These are phyloP conservation scores for Drosera spatulata DNA, from an alignment of 179 eudicot genomes.

Conservation along the genomic window DNA sequence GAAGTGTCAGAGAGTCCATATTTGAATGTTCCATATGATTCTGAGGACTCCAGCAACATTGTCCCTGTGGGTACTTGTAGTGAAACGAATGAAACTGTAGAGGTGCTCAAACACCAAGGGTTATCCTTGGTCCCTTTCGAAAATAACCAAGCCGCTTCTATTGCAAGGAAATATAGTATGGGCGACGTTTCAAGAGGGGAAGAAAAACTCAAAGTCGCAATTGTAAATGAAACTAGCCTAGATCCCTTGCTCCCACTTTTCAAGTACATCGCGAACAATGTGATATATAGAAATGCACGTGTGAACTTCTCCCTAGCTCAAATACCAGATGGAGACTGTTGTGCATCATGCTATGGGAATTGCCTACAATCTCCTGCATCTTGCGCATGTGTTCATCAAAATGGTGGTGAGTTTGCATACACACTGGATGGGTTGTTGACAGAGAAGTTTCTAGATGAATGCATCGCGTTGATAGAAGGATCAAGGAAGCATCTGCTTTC, in stretches of 20 bases:
- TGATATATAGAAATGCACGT: slow-evolving; percentile 35
- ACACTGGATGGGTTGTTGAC: slow-evolving; percentile 30
- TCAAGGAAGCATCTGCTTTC: slow-evolving; percentile 19
- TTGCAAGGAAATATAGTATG: slow-evolving; percentile 9
- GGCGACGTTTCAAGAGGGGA: slow-evolving; percentile 42
- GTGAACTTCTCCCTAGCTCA: slow-evolving; percentile 43
- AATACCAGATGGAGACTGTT: slow-evolving; percentile 33
- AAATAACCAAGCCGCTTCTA: slow-evolving; percentile 6
- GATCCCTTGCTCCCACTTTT: slow-evolving; percentile 29
- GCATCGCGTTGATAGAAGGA: slow-evolving; percentile 15
- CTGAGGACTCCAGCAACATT: not conserved
- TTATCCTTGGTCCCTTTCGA: slow-evolving; percentile 1
- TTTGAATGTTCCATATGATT: not conserved
- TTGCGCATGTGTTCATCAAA: slow-evolving; percentile 32
- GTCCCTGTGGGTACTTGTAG: not conserved
- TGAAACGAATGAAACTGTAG: not conserved
- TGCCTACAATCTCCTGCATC: slow-evolving; percentile 28
- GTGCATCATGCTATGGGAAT: slow-evolving; percentile 34
- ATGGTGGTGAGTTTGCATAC: slow-evolving; percentile 42
- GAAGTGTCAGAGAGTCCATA: not conserved
- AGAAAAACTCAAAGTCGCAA: slow-evolving; percentile 30
- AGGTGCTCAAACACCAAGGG: not conserved
- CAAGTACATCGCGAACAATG: slow-evolving; percentile 36
- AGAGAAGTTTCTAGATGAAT: slow-evolving; percentile 29
- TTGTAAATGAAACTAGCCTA: slow-evolving; percentile 23